Evolutionary conservation across 1,139 yeast species (phyloP), one percentile per base, ranked within the genome.

Genomic region (Blastobotrys raffinosifermentans): DNA sequence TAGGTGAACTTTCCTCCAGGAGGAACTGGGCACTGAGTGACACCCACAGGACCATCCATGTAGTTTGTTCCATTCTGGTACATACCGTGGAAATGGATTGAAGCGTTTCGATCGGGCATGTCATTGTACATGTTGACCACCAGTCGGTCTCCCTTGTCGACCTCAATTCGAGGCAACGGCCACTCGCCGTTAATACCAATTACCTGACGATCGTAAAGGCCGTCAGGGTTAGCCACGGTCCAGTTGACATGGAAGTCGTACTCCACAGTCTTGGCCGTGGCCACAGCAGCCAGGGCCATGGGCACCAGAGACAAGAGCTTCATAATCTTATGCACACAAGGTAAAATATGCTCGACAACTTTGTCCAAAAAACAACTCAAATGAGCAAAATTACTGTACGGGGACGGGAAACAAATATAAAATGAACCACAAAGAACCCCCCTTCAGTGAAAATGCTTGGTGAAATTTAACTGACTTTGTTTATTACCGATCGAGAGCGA

Each of bases 41-140:
- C 72, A 73, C 75, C 69, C 52, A 82, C 84, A 5, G 95, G 93
- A 35, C 97, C 97, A 60, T 89, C 97, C 83, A 82, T 79, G 55
- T 72, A 75, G 51, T 63, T 69, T 8, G 82, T 63, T 9, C 80
- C 84, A 50, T 77, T 72, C 66, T 83, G 94, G 73, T 81, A 86
- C 55, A 89, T 55, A 35, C 97, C 97, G 64, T 89, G 97, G 75
- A 84, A 85, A 63, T 89, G 97, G 53, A 89, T 63, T 4, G 91
- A 68, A 4, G 94, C 81, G 61, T 81, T 80, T 33, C 70, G 64
- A 29, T 64, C 69, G 19, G 53, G 57, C 42, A 89, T 72, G 17
- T 79, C 82, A 55, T 89, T 89, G 41, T 74, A 74, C 57, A 86
- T 64, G 54, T 79, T 72, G 25, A 86, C 65, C 38, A 77, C 61